Base-by-base conservation (phyloP, 192 early-diverging fungal genomes). In the Coemansia reversa region DNA sequence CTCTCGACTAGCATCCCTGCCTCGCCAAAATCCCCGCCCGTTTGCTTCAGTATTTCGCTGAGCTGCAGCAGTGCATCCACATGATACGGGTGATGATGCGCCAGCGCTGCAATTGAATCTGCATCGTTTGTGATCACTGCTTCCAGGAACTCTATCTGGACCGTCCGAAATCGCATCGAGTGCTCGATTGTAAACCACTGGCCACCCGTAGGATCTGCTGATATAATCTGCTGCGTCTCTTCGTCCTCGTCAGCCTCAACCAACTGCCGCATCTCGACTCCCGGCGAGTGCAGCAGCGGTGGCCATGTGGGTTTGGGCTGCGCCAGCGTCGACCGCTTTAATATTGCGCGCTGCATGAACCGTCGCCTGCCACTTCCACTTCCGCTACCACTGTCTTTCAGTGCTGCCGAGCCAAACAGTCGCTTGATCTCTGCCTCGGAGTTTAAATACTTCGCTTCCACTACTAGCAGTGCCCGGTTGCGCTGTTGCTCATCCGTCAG, bases 371-470 rank as follows among this genome's bases (percentile, higher is more conserved):
- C 56, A n/a, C 28, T 29, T 20, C 51, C 57, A 12, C 32, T 22
- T 16, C 39, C 12, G 2, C 56, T 39, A 4, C 54, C 61, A 29
- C 48, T 33, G 12, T 51, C 65, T 35, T 84, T 87, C 23, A 92
- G 86, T n/a, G 93, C 88, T 18, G 86, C 85, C 5, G 93, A 90
- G 16, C 94, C 94, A 86, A 98, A 98, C 80, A 94, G 82, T 22
- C 89, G 84, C 32, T 87, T 86, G 87, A 96, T 92, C 78, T 98
- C 95, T 16, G 89, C 88, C 60, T 92, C 92, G 20, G 91, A 85
- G 72, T 94, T 92, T 50, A 95, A 67, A 60, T 80, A 79, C 30
- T 87, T 86, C 23, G 85, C 65, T 49, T 95, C 91, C 1, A 58
- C 69, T 2, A 63, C 64, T 33, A 82, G 64, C 61, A 82, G 64